Conservation (phyloP, 495 filamentous ascomycete genomes). For the Aspergillus homomorphus region DNA sequence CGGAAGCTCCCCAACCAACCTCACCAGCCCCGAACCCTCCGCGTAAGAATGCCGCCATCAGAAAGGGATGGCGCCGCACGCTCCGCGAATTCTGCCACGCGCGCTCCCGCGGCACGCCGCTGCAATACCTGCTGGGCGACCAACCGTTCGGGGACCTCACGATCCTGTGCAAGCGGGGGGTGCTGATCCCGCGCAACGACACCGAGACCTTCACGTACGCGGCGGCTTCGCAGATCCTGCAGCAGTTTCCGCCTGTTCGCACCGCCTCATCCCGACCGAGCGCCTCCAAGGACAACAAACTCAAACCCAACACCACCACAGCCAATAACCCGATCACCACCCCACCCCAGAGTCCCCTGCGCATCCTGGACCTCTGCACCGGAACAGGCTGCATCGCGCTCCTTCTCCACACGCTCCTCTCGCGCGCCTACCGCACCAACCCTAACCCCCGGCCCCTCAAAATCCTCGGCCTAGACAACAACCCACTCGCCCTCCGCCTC, state of each 20-base stretch:
- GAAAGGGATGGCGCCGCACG: conserved; percentile 26
- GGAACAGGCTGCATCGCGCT: conserved; percentile 90
- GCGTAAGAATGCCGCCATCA: background rate
- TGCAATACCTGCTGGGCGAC: conserved; percentile 86
- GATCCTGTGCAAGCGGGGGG: conserved; percentile 69
- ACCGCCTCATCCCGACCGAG: background rate
- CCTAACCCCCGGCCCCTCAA: too few relatives aligned
- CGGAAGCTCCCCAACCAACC: background rate
- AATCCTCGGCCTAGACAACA: conserved; percentile 42
- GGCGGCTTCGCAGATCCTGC: conserved; percentile 48
- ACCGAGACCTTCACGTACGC: conserved; percentile 66
- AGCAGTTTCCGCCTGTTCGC: background rate
- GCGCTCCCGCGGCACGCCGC: conserved; percentile 63
- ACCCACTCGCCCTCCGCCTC: conserved; percentile 54
- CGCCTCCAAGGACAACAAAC: too few relatives aligned
- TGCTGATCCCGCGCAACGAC: conserved; percentile 80
- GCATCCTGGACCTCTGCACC: conserved; percentile 80
- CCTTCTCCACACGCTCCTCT: conserved; percentile 59
- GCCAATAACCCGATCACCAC: background rate
- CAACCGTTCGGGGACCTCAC: conserved; percentile 86
- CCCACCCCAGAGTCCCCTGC: conserved; percentile 30
- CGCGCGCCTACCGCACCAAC: conserved; percentile 27
- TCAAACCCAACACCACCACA: background rate
- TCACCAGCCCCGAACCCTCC: background rate
- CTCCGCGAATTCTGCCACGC: conserved; percentile 52